phyloP scores from a whole-genome alignment of 2,329 filamentous ascomycete species.

The Orbilia oligospora region DNA sequence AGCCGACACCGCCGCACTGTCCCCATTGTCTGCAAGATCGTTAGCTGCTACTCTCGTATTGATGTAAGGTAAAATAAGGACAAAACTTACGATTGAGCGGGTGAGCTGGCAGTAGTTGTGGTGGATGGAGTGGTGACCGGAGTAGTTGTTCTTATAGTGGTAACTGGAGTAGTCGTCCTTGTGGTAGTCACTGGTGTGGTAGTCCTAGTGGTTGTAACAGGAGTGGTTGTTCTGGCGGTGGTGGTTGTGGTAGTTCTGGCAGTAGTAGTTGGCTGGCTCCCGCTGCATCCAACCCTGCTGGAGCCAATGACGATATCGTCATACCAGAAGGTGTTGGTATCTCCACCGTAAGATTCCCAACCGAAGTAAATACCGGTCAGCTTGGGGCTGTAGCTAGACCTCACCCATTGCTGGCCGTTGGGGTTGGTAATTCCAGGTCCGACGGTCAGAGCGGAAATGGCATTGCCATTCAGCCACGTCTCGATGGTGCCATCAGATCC shows the following conservation, averaged over 20 bases:
- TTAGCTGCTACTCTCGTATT: conserved; percentile 26
- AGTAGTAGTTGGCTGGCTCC: conserved; percentile 25
- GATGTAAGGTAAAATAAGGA: not conserved
- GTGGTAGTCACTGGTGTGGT: conserved; percentile 5
- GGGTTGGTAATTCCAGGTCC: conserved; percentile 70
- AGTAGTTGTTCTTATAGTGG: conserved; percentile 5
- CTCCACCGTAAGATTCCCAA: conserved; percentile 76
- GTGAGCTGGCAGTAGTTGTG: conserved; percentile 8
- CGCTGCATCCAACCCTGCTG: conserved; percentile 70
- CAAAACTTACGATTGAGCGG: conserved; percentile 43
- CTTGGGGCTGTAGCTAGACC: conserved; percentile 70
- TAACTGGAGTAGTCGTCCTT: conserved; percentile 1
- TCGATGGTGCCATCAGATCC: conserved; percentile 74
- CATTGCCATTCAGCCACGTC: conserved; percentile 74
- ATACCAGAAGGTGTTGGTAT: conserved; percentile 76
- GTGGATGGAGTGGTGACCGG: conserved; percentile 9
- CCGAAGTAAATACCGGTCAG: conserved; percentile 74
- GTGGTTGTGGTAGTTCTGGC: conserved; percentile 36
- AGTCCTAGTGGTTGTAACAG: conserved; percentile 1
- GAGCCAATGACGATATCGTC: conserved; percentile 73
- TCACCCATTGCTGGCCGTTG: conserved; percentile 72
- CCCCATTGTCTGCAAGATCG: conserved; percentile 42
- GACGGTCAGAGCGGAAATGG: conserved; percentile 71
- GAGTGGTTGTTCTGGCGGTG: conserved; percentile 4
- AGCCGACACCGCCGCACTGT: conserved; percentile 58